Evolutionary conservation across 139 green algal genomes (phyloP).

Genomic region (Haematococcus lacustris): DNA sequence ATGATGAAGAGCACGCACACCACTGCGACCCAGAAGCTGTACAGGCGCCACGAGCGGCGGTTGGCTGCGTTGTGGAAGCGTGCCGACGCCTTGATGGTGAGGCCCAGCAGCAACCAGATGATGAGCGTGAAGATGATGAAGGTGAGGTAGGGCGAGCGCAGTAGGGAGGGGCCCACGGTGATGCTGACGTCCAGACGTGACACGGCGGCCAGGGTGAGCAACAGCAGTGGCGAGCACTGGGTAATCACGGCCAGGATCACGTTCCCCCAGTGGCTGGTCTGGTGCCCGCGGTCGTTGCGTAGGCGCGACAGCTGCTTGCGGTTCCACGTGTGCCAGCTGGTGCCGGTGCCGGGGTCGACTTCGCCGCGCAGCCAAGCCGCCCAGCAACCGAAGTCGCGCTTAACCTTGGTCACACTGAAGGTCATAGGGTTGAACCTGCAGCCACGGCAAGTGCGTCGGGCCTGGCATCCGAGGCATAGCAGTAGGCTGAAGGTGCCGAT

Average conservation of each 20-base stretch:
- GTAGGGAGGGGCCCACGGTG: neutral
- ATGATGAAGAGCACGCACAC: neutral
- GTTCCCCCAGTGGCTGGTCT: conserved; percentile 25
- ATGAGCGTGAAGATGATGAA: conserved; percentile 12
- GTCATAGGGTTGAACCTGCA: conserved; percentile 31
- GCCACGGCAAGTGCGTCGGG: too few relatives aligned
- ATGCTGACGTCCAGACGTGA: conserved; percentile 14
- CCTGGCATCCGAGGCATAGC: too few relatives aligned
- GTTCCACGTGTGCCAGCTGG: conserved; percentile 35
- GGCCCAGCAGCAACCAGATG: conserved; percentile 7
- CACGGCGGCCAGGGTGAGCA: conserved; percentile 26
- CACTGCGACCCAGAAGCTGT: conserved; percentile 17
- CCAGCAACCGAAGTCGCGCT: conserved; percentile 19
- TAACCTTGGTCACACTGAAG: conserved; percentile 22
- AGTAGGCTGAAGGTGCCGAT: too few relatives aligned
- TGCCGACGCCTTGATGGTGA: neutral
- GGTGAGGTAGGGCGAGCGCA: conserved; percentile 1
- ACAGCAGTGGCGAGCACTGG: conserved; percentile 3
- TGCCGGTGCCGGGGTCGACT: conserved; percentile 24
- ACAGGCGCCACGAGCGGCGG: conserved; percentile 11
- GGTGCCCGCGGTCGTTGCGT: conserved; percentile 17
- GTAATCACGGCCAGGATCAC: conserved; percentile 7
- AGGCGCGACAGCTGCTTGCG: conserved; percentile 22
- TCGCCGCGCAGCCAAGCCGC: conserved; percentile 25
- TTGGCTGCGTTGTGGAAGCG: neutral